Evolutionary conservation across 495 filamentous ascomycete species (phyloP).

Genomic region (Polyplosphaeria fusca): DNA sequence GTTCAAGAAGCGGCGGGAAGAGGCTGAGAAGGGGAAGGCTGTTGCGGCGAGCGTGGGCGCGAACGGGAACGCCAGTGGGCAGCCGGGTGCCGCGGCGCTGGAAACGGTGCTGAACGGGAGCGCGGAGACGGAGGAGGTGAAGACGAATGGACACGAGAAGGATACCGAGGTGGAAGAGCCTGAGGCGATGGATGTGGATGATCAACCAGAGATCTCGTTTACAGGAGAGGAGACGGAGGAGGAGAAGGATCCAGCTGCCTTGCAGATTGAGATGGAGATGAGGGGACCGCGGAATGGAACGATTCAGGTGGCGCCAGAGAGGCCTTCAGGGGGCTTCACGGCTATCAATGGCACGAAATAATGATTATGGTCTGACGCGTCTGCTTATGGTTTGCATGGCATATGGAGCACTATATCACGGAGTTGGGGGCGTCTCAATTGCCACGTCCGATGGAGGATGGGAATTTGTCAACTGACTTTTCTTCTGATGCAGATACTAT

Average conservation of each 20-base stretch:
- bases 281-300: conserved; percentile 21
- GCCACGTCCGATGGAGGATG: too few species aligned
- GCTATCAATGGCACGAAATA: conserved; percentile 22
- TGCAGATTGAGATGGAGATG: conserved; percentile 37
- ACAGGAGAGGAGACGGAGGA: conserved; percentile 1
- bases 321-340: conserved; percentile 18
- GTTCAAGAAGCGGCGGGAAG: conserved; percentile 54
- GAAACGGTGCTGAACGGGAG: not conserved
- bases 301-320: conserved; percentile 1
- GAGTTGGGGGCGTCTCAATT: too few species aligned
- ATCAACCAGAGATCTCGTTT: not conserved
- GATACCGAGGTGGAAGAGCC: conserved; percentile 6
- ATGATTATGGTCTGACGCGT: not conserved
- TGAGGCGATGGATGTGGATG: conserved; percentile 26
- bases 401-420: too few species aligned
- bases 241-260: conserved; percentile 26
- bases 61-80: conserved; percentile 6
- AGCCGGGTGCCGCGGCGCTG: conserved; percentile 4
- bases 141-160: not conserved
- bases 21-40: conserved; percentile 12
- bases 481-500: too few species aligned
- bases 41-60: not conserved
- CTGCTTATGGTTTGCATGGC: not conserved
- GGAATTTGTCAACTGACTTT: too few species aligned
- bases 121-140: not conserved